A percentile compares a stretch with the other conserved stretches of the same genome.
Conservation (phyloP, 78 protist genomes). For the Dictyostelium purpureum region DNA sequence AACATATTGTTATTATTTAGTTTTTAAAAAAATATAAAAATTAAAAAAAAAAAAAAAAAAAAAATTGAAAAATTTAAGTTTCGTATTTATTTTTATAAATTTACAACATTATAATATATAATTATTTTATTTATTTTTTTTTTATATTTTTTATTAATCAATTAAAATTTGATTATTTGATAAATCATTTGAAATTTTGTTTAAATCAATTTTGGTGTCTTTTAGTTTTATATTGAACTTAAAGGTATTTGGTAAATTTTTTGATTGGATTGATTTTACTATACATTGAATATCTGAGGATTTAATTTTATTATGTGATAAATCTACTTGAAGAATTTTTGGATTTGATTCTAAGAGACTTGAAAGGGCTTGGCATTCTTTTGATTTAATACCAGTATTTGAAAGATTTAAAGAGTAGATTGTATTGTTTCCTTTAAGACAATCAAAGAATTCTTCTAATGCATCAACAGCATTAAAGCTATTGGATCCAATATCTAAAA, state of each 20-base stretch:
- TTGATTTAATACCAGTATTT: constrained; percentile 1
- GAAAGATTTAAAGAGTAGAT: background rate
- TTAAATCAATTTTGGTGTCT: background rate
- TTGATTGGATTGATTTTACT: background rate
- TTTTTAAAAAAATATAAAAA: no score
- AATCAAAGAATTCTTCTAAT: background rate
- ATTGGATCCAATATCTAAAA: background rate
- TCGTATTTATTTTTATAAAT: no score
- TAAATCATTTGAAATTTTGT: constrained; percentile 4
- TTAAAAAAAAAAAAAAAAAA: no score
- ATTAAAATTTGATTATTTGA: background rate
- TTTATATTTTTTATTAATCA: background rate
- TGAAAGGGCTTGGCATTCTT: background rate
- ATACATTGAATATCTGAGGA: constrained; percentile 8
- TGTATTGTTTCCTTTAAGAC: background rate
- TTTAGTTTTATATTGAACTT: background rate
- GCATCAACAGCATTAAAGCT: background rate
- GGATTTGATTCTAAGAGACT: background rate
- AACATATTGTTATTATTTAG: no score
- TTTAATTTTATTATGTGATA: background rate
- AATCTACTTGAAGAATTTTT: background rate
- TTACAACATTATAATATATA: no score
- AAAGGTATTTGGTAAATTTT: background rate
- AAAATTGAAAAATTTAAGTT: no score
- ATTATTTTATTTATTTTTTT: no score